phyloP scores from a whole-genome alignment of 2,329 filamentous ascomycete genomes.

The Xylariaceae sp. region DNA sequence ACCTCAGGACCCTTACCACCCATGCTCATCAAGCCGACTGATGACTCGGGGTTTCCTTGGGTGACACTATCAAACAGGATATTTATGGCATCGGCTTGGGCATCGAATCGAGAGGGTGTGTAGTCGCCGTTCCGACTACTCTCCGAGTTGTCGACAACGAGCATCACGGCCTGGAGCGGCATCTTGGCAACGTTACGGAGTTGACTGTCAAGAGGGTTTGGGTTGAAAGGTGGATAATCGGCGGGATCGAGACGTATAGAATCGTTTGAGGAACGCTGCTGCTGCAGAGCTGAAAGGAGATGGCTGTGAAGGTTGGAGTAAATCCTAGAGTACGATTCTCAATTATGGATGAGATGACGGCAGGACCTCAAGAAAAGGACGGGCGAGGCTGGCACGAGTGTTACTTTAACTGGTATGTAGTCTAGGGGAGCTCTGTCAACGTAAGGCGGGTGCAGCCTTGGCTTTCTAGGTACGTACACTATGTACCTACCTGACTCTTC shows the following conservation, averaged over 20 bases:
- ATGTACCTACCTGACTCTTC: no score
- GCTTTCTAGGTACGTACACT: no score
- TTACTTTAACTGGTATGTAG: no score
- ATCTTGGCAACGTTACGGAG: conserved; percentile 57
- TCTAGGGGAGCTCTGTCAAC: conserved; percentile 9
- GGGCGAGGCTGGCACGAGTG: no score
- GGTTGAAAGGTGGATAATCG: neutral
- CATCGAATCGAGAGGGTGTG: conserved; percentile 90
- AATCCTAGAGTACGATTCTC: no score
- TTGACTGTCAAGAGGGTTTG: conserved; percentile 1
- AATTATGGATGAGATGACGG: no score
- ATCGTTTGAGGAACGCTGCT: neutral
- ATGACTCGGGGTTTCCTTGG: conserved; percentile 91
- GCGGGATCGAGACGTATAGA: neutral
- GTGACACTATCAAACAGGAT: conserved; percentile 96
- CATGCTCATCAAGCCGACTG: conserved; percentile 98
- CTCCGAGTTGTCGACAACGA: conserved; percentile 99
- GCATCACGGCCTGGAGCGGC: conserved; percentile 99
- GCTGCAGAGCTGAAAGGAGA: no score
- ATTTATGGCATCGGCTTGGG: conserved; percentile 91
- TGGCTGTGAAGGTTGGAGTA: no score
- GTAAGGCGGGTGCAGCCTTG: conserved; percentile 27
- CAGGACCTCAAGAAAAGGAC: no score
- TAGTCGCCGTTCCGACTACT: conserved; percentile 94
- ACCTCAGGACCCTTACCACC: conserved; percentile 96